Evolutionary conservation across 2,329 filamentous ascomycete species (phyloP).

Genomic region (Arachnomyces sp.): DNA sequence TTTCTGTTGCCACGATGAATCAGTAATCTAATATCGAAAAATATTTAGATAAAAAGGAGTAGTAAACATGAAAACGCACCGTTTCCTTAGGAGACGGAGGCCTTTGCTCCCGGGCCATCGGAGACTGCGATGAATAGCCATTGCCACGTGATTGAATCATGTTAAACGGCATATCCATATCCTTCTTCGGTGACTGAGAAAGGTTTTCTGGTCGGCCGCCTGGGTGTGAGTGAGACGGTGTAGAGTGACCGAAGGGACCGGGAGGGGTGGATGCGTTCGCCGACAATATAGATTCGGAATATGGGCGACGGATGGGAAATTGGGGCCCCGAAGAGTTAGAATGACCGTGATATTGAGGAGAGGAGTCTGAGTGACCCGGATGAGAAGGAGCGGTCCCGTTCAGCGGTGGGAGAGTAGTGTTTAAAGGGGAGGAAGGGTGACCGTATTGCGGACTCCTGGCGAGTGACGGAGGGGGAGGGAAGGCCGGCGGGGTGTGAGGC

Average conservation of each 20-base stretch:
- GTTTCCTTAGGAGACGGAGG: constrained; percentile 32
- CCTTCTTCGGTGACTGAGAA: constrained; percentile 36
- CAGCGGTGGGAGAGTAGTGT: constrained; percentile 31
- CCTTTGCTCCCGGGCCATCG: constrained; percentile 25
- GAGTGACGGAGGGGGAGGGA: constrained; percentile 12
- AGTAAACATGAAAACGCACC: constrained; percentile 25
- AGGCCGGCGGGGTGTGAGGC: constrained; percentile 36
- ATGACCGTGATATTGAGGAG: constrained; percentile 30
- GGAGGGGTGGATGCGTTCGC: constrained; percentile 28
- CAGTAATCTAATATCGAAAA: constrained; percentile 10
- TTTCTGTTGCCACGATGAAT: constrained; percentile 43
- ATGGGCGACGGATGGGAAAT: constrained; percentile 28
- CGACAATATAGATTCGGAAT: constrained; percentile 27
- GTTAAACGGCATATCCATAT: constrained; percentile 27
- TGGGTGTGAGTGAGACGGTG: constrained; percentile 37
- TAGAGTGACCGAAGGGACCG: constrained; percentile 25
- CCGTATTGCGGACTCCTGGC: constrained; percentile 14
- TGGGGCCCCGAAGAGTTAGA: constrained; percentile 23
- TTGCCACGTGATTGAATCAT: constrained; percentile 23
- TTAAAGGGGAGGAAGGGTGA: constrained; percentile 14
- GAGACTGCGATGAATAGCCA: constrained; percentile 26
- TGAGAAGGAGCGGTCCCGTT: constrained; percentile 29
- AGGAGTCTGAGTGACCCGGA: constrained; percentile 17
- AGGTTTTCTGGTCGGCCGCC: constrained; percentile 28
- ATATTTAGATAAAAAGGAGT: background rate